Evolutionary conservation across 2,329 filamentous ascomycete genomes (phyloP).

Genomic region (Alternaria tenuissima): DNA sequence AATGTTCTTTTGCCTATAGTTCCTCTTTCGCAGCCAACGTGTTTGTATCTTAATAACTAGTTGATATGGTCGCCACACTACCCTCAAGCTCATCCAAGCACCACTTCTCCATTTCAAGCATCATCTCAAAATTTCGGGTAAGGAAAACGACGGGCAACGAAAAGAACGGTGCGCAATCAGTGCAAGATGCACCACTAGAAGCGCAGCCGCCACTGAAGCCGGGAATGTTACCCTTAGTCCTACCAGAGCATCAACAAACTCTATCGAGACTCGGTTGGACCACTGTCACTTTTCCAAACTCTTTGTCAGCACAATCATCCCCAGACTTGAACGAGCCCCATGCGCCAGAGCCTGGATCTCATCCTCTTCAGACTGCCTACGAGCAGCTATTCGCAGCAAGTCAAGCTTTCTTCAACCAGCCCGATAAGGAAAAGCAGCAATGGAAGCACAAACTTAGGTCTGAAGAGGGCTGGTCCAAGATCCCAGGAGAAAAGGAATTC

Average conservation of each 20-base stretch:
- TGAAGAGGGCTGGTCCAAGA: conserved; percentile 49
- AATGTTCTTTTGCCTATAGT: background rate
- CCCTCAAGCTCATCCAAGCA: conserved; percentile 22
- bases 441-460: conserved; percentile 46
- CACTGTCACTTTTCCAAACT: conserved; percentile 43
- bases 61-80: conserved; percentile 30
- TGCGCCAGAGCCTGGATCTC: conserved; percentile 13
- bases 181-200: conserved; percentile 14
- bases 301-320: background rate
- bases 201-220: conserved; percentile 31
- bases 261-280: conserved; percentile 48
- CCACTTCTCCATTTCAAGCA: conserved; percentile 38
- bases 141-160: conserved; percentile 19
- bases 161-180: background rate
- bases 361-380: conserved; percentile 44
- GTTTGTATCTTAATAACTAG: background rate
- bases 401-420: conserved; percentile 43
- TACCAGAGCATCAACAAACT: conserved; percentile 42
- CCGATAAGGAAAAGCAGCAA: conserved; percentile 31
- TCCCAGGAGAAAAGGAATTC: conserved; percentile 51
- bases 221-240: conserved; percentile 42
- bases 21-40: background rate
- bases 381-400: conserved; percentile 40
- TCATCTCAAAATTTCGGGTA: conserved; percentile 39
- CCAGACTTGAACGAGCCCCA: background rate